These are phyloP conservation scores for Phytophthora cactorum DNA, from an alignment of 352 stramenopile genomes.

Conservation along the genomic window DNA sequence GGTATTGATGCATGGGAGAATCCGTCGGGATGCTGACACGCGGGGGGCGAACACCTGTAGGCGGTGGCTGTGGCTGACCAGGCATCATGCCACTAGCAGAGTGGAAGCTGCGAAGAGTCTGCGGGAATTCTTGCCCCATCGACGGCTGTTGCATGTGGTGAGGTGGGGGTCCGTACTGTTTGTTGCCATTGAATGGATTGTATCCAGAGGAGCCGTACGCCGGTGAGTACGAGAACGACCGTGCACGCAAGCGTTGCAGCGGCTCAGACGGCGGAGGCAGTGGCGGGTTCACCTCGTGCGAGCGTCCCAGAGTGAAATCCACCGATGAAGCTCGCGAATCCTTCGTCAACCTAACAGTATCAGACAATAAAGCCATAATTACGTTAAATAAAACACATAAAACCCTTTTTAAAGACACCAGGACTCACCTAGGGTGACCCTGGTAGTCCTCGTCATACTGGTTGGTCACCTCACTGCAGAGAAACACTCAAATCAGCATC, in stretches of 20 bases:
- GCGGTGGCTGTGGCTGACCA: conserved; percentile 39
- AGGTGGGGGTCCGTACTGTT: conserved; percentile 47
- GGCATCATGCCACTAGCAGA: conserved; percentile 45
- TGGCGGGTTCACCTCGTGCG: conserved; percentile 62
- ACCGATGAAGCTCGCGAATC: conserved; percentile 78
- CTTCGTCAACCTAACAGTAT: conserved; percentile 48
- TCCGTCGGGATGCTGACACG: conserved; percentile 74
- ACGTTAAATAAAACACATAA: conserved; percentile 3
- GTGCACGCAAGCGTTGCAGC: conserved; percentile 68
- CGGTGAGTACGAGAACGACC: conserved; percentile 81
- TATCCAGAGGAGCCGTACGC: conserved; percentile 60
- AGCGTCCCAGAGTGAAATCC: conserved; percentile 71
- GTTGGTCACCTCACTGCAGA: conserved; percentile 39
- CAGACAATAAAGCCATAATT: background rate
- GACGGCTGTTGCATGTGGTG: conserved; percentile 52
- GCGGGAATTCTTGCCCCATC: conserved; percentile 59
- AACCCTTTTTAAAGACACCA: background rate
- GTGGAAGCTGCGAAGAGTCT: conserved; percentile 66
- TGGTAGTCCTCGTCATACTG: conserved; percentile 46
- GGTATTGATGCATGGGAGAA: conserved; percentile 73
- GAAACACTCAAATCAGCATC: conserved; percentile 18
- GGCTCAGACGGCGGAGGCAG: conserved; percentile 71
- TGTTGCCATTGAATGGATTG: conserved; percentile 56
- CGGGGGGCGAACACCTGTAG: conserved; percentile 52
- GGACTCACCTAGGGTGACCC: conserved; percentile 32